Conservation (phyloP, 2,329 filamentous ascomycete species). For the Claviceps quebecensis region DNA sequence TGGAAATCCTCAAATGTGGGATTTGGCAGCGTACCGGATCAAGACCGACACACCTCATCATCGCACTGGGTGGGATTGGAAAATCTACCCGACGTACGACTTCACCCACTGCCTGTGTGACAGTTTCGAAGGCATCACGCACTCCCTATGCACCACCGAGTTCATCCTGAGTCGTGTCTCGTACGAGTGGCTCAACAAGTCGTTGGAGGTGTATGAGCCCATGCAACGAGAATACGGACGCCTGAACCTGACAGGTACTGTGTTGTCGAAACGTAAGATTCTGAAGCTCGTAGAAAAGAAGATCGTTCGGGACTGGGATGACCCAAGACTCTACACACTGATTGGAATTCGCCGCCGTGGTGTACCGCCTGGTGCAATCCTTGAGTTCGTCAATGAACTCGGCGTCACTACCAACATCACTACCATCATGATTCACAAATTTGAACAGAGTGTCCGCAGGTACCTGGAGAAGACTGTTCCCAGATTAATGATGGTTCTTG, state of each 20-base stretch:
- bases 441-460: conserved; percentile 71
- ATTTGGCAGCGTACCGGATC: conserved; percentile 81
- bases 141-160: conserved; percentile 86
- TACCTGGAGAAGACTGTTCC: conserved; percentile 84
- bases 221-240: conserved; percentile 77
- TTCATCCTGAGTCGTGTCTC: conserved; percentile 74
- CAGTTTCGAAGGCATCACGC: conserved; percentile 82
- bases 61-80: conserved; percentile 71
- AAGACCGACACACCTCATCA: conserved; percentile 57
- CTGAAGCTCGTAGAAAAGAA: conserved; percentile 62
- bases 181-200: conserved; percentile 82
- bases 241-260: conserved; percentile 63
- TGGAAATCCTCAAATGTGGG: conserved; percentile 93
- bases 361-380: conserved; percentile 74
- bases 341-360: conserved; percentile 73
- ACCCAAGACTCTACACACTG: conserved; percentile 78
- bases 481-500: conserved; percentile 76
- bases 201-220: conserved; percentile 69
- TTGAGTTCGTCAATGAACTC: conserved; percentile 81
- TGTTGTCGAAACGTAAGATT: conserved; percentile 77
- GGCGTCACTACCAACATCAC: conserved; percentile 75
- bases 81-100: conserved; percentile 91
- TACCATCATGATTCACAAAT: conserved; percentile 66
- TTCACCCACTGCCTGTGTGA: conserved; percentile 86
- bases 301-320: conserved; percentile 80